Base-by-base conservation (phyloP, 1,284 basidiomycete genomes). In the Boletus mariae region DNA sequence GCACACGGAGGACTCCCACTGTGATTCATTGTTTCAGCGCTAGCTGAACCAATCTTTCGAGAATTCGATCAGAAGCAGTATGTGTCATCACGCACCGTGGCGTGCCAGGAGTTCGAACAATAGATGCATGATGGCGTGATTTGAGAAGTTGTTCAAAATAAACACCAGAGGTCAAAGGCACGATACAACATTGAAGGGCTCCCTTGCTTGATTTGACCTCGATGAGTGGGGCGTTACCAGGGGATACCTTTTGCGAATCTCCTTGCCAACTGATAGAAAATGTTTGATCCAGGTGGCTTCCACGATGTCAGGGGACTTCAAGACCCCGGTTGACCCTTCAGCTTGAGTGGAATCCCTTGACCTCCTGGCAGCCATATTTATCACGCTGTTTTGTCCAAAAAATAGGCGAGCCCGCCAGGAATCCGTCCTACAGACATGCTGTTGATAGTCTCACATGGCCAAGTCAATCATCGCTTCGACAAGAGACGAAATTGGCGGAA, bases 331-430 rank as follows among this genome's bases (percentile, higher is more conserved):
- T 35, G 25, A 26, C 44, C 57, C 28, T 26, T 53, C 26, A n/a
- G 26, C 37, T 50, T 42, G 29, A 20, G 48, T 17, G 34, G 44
- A 15, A 25, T 20, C 13, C 34, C 25, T 11, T 28, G 26, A 49
- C 41, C 44, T 42, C 59, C 49, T 29, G 49, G 59, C 51, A 28
- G n/a, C 23, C 26, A n/a, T 9, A 13, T 17, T 31, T 20, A 29
- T 8, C 31, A 31, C 6, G 10, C 1, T 10, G 11, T 31, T 10
- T 34, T 4, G 12, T 34, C 32, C 32, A 34, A 34, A 34, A 34
- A 5, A 12, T 15, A 34, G 32, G 32, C 13, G 13, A 34, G 32
- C 32, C 7, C 3, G 2, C 32, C 8, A 29, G 29, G 9, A 29
- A 10, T 8, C 29, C 29, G 28, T 28, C 8, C 20, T 20, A 20